Evolutionary conservation across 2,329 filamentous ascomycete species (phyloP).

Genomic region (Clathrospora elynae): DNA sequence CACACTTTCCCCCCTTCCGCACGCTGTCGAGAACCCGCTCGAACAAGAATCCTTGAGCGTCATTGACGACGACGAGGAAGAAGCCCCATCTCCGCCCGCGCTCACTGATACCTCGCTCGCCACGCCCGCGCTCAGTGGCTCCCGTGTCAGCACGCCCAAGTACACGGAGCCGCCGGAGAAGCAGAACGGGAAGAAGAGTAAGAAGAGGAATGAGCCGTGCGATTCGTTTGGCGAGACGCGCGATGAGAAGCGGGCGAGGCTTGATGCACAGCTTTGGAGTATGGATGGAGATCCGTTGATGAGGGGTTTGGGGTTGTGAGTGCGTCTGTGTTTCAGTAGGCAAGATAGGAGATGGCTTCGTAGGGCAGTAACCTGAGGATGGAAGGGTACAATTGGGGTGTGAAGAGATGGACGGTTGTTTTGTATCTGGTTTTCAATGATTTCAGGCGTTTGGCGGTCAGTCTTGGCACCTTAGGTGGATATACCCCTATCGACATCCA

Average conservation of each 20-base stretch:
- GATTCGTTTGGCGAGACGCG: conserved; percentile 10
- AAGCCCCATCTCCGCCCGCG: conserved; percentile 27
- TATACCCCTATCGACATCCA: conserved; percentile 4
- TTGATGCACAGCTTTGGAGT: conserved; percentile 13
- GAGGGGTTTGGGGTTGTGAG: neutral
- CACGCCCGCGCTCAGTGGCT: conserved; percentile 28
- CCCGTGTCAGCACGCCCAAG: conserved; percentile 33
- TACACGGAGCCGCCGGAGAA: neutral
- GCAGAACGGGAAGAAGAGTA: conserved; percentile 2
- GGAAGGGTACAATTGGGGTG: too few species aligned
- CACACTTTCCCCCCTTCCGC: too few species aligned
- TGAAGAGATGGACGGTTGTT: neutral
- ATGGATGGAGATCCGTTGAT: conserved; percentile 8
- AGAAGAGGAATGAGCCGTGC: conserved; percentile 8
- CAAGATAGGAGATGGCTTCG: too few species aligned
- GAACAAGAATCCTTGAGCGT: too few species aligned
- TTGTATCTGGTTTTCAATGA: neutral
- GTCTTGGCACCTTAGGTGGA: neutral
- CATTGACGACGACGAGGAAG: conserved; percentile 20
- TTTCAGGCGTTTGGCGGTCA: conserved; percentile 2
- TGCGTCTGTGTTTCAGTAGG: neutral
- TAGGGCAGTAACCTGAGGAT: too few species aligned
- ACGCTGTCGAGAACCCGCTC: too few species aligned
- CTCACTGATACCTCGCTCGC: conserved; percentile 35
- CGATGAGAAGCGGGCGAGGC: conserved; percentile 21